Conservation (phyloP, 1,139 yeast genomes). For the Pichia sp. region DNA sequence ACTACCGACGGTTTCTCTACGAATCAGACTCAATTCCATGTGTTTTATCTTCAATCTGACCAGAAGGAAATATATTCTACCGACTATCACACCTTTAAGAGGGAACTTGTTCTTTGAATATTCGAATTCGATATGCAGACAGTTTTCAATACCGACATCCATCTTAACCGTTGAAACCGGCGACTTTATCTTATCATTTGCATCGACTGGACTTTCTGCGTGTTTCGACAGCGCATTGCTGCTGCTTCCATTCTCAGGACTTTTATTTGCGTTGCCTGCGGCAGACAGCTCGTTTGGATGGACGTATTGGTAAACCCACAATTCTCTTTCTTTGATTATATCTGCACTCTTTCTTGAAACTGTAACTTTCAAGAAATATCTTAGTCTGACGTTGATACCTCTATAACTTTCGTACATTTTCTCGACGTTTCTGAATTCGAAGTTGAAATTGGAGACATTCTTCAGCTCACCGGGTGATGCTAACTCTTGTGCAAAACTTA, state of each 20-base stretch:
- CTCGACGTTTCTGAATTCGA: conserved; percentile 90
- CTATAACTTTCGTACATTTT: conserved; percentile 91
- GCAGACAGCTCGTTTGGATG: conserved; percentile 8
- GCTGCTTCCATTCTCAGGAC: not conserved
- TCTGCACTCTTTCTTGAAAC: conserved; percentile 80
- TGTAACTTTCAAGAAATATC: conserved; percentile 84
- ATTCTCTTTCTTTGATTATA: conserved; percentile 67
- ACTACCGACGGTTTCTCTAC: conserved; percentile 87
- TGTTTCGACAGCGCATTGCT: not conserved
- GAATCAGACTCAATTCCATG: conserved; percentile 87
- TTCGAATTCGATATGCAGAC: conserved; percentile 95
- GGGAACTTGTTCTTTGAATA: conserved; percentile 83
- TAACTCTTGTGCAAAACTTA: conserved; percentile 86
- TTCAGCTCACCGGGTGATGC: conserved; percentile 87
- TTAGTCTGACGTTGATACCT: conserved; percentile 80
- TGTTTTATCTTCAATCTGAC: conserved; percentile 91
- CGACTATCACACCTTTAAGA: conserved; percentile 88
- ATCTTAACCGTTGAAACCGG: conserved; percentile 60
- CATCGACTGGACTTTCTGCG: not conserved
- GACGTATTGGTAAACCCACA: conserved; percentile 69
- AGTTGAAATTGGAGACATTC: conserved; percentile 82
- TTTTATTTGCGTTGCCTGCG: too few relatives aligned
- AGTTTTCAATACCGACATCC: conserved; percentile 97
- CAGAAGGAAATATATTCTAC: conserved; percentile 82
- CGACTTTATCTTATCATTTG: conserved; percentile 7